Conservation (phyloP, 2,329 filamentous ascomycete genomes). For the Alternaria sp. region DNA sequence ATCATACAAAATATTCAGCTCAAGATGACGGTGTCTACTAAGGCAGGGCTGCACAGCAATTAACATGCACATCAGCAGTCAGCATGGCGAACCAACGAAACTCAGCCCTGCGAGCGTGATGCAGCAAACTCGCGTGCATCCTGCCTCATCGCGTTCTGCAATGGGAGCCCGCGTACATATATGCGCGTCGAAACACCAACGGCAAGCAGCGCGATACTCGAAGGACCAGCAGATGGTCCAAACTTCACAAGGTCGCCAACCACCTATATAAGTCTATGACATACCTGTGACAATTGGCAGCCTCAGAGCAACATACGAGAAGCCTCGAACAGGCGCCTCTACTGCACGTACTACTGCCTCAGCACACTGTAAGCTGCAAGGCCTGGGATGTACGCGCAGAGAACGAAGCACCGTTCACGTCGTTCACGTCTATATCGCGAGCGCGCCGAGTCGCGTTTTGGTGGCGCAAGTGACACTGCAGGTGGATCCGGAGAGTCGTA, state of each 20-base stretch:
- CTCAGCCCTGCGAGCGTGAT: slow-evolving; percentile 10
- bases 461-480: slow-evolving; percentile 13
- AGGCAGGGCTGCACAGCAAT: background rate
- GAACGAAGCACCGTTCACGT: slow-evolving; percentile 11
- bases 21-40: background rate
- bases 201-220: slow-evolving; percentile 10
- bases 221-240: slow-evolving; percentile 10
- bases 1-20: background rate
- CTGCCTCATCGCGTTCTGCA: slow-evolving; percentile 36
- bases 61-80: background rate
- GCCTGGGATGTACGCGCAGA: slow-evolving; percentile 23
- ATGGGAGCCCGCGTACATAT: slow-evolving; percentile 24
- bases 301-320: background rate
- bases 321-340: slow-evolving; percentile 4
- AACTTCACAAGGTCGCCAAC: slow-evolving; percentile 5
- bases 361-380: slow-evolving; percentile 8
- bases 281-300: slow-evolving; percentile 3
- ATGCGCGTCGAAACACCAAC: slow-evolving; percentile 34
- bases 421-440: slow-evolving; percentile 13
- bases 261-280: slow-evolving; percentile 12
- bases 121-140: slow-evolving; percentile 32
- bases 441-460: slow-evolving; percentile 8
- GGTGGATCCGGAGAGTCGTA: slow-evolving; percentile 1
- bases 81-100: slow-evolving; percentile 15
- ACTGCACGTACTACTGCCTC: slow-evolving; percentile 7